Evolutionary conservation across 148 eudicot genomes (phyloP), one percentile per base, ranked within the genome.

Genomic region (Silene conica): DNA sequence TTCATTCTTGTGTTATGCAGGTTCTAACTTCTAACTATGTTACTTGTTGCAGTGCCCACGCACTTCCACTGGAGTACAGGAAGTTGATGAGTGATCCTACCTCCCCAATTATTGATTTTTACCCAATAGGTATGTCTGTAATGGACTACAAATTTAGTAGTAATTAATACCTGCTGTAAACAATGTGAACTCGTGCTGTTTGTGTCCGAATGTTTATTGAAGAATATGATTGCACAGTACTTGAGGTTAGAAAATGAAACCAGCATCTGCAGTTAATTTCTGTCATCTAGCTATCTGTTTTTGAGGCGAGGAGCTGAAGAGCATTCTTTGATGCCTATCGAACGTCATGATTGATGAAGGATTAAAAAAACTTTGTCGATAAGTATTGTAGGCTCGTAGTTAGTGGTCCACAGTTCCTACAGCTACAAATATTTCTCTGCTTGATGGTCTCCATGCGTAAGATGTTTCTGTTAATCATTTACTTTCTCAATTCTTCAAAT

Each of bases 21-120:
- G 73, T 31, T 31, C 34, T 31, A n/a, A n/a, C n/a, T n/a, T n/a
- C n/a, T n/a, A 80, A 86, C 65, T 59, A 52, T 63, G 69, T 23
- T 69, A 59, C 76, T 58, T 14, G 67, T 61, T 90, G 82, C 91
- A 96, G 99, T 80, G 54, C 96, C 61, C 97, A 96, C 87, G 99
- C 99, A 71, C 97, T 96, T 84, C 99, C 99, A 23, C 82, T 78
- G 77, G 83, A 84, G 18, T 96, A 96, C 75, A 86, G 97, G 81
- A 86, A 84, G 67, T 77, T 96, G 84, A 96, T 96, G 99, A 80
- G 80, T 26, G 96, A 96, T 81, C 92, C 96, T 31, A 67, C 79
- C 69, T 96, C 99, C 6, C 94, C 99, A 21, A 86, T 96, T 23
- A 84, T 89, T 74, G 99, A 96, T 79, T 96, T 96, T 74, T 96